Evolutionary conservation across 208 protist species (phyloP), one percentile per base, ranked within the genome.

Genomic region (Crithidia thermophila): DNA sequence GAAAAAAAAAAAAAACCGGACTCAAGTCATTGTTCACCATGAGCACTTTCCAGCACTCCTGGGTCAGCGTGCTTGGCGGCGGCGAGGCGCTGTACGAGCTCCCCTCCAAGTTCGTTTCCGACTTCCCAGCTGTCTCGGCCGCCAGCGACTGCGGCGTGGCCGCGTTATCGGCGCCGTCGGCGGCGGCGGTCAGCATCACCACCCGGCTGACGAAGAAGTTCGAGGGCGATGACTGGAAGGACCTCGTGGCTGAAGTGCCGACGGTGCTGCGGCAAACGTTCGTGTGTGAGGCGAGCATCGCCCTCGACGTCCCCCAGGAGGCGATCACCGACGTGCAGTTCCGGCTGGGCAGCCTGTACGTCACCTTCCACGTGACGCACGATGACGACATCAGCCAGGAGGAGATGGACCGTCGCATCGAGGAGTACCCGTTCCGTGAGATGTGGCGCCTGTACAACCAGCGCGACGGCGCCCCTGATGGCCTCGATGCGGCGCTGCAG

Each of bases 361-460:
- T 91, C 18, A 91, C 85, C 13, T 90, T 94, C 55, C 85, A 90
- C 43, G 88, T 94, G 3, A 86, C 83, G 16, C 88, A 94, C 63
- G 88, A 90, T 47, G 83, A 87, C 33, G 82, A 91, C 61, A 75
- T 90, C 51, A 75, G 64, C 21, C 70, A 91, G 63, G 77, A 80
- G 59, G 88, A 94, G 60, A 79, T 94, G 62, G 77, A 85, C 50
- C 77, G 74, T 25, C 81, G 84, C 37, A 85, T 93, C 40, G 84
- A 90, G 20, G 63, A 88, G 47, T 90, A 86, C 59, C 87, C 87
- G 21, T 93, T 93, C 34, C 84, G 81, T 27, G 87, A 93, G 72
- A 86, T 93, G 82, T 86, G 83, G 81, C 78, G 84, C 7, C 72
- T 93, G 40, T 93, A 93, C 73, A 77, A 77, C 37, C 79, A 90